These are phyloP conservation scores for Theobroma grandiflorum DNA, from an alignment of 441 rosid species.

Conservation along the genomic window DNA sequence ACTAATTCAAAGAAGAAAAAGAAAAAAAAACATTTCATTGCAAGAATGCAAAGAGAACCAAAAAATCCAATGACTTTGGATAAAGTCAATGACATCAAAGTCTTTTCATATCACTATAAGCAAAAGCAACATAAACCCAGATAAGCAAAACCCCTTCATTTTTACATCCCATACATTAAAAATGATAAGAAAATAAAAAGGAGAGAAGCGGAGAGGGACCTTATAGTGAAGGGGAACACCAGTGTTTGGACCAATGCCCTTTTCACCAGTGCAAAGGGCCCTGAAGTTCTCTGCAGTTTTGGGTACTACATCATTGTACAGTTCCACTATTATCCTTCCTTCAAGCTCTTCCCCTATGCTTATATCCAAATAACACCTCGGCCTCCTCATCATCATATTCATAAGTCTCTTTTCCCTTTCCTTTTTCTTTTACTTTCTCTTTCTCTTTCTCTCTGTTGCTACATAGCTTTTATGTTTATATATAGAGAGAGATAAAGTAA, in stretches of 20 bases:
- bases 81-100: background rate
- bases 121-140: conserved; percentile 5
- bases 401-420: background rate
- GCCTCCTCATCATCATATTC: conserved; percentile 54
- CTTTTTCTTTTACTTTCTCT: background rate
- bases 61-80: background rate
- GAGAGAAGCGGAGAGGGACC: conserved; percentile 43
- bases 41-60: background rate
- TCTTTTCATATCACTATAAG: conserved; percentile 21
- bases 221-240: conserved; percentile 87
- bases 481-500: background rate
- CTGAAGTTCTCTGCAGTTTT: conserved; percentile 93
- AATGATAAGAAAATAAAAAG: conserved; percentile 2
- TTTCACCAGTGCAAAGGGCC: conserved; percentile 92
- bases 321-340: conserved; percentile 93
- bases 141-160: background rate
- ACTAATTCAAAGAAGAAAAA: background rate
- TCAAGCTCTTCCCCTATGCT: conserved; percentile 90
- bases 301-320: conserved; percentile 84
- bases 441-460: background rate
- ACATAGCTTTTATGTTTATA: background rate
- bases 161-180: background rate
- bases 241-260: conserved; percentile 85
- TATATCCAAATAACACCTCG: conserved; percentile 86
- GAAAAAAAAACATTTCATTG: background rate